Base-by-base conservation (phyloP, 1,284 basidiomycete species). In the Cutaneotrichosporon sp. region DNA sequence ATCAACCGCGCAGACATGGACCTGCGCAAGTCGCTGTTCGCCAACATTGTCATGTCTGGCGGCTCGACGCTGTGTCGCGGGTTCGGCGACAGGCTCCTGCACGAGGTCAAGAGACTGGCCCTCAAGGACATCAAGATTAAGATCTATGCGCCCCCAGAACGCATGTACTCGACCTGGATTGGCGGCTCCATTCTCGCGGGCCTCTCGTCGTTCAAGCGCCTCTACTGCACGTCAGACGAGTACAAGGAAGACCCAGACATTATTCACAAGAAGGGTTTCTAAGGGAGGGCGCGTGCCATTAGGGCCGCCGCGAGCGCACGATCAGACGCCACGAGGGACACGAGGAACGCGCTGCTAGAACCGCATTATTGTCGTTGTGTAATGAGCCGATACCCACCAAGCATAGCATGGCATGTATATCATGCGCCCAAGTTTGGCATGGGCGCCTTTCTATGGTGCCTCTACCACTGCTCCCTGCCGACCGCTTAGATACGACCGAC, bases 161-260 rank as follows among this genome's bases (percentile, higher is more conserved):
- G 96, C 8, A 34, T 75, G 78, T 99, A 98, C 76, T 93, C 92
- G 17, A 98, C 94, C 21, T 99, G 96, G 96, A 98, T 99, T 65
- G 96, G 96, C 49, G 94, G 94, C 4, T 92, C 89, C 54, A 96
- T 96, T 69, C 77, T 97, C 51, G 94, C 94, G 42, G 93, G 94
- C 37, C 77, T 98, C 55, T 93, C 85, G 64, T 97, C 96, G 18
- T 98, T 98, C 80, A 97, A 93, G 78, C 96, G 96, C 90, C 94
- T 96, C 91, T 96, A 91, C 91, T 90, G 98, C 44, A 96, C 91
- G 39, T 93, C 94, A 39, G 96, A 99, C 73, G 96, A 98, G 77
- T 99, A 97, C 73, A 90, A 94, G 75, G 96, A 99, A 75, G 96
- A 98, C 77, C 94, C 93, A 43, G 92, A 97, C 67, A 88, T 97